These are phyloP conservation scores for Viola odorata DNA, from an alignment of 345 rosid species.

Conservation along the genomic window DNA sequence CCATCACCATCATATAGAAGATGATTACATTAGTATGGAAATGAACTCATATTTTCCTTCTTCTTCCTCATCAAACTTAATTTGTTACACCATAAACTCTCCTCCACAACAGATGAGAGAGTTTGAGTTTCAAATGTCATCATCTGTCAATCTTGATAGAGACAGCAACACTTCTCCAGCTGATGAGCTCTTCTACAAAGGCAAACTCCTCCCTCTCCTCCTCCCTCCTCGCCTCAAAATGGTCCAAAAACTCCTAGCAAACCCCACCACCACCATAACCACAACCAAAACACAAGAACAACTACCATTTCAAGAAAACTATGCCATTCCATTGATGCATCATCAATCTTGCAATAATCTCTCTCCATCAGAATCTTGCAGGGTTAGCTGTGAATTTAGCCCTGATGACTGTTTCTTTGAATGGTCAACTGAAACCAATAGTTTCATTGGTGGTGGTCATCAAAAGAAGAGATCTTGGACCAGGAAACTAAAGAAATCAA, in stretches of 20 bases:
- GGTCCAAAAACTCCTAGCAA: constrained; percentile 65
- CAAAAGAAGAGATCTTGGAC: constrained; percentile 39
- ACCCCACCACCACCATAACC: constrained; percentile 15
- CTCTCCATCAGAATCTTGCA: constrained; percentile 52
- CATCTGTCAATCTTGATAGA: constrained; percentile 31
- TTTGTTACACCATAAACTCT: constrained; percentile 41
- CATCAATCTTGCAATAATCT: constrained; percentile 35
- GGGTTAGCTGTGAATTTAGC: constrained; percentile 49
- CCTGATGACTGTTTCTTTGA: constrained; percentile 55
- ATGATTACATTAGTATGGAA: constrained; percentile 77
- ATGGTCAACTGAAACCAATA: constrained; percentile 46
- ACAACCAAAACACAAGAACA: constrained; percentile 9
- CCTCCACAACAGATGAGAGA: constrained; percentile 54
- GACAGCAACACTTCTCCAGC: constrained; percentile 51
- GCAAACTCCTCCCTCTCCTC: constrained; percentile 93
- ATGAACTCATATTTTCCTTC: constrained; percentile 18
- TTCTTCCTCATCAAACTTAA: constrained; percentile 32
- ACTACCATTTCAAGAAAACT: constrained; percentile 23
- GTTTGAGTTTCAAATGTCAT: constrained; percentile 84
- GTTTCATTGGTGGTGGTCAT: constrained; percentile 31
- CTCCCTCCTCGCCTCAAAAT: constrained; percentile 74
- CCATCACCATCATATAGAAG: constrained; percentile 28
- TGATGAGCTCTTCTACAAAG: constrained; percentile 91
- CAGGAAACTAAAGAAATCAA: constrained; percentile 47
- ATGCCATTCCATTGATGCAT: constrained; percentile 17